These are phyloP conservation scores for Roridomyces roridus DNA, from an alignment of 768 basidiomycete genomes.

Conservation along the genomic window DNA sequence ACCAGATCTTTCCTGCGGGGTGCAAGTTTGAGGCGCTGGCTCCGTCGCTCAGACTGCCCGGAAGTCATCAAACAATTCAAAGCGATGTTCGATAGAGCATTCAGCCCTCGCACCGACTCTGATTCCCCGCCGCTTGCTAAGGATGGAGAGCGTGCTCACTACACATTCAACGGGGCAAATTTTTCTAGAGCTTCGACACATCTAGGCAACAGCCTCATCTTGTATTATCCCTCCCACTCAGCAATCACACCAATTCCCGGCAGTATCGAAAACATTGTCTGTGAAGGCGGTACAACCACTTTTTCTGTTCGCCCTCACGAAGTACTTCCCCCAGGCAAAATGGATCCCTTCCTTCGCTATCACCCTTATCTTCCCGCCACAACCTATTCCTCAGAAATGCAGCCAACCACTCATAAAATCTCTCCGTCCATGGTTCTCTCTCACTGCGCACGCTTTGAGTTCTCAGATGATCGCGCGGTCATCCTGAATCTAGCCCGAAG, in stretches of 20 bases:
- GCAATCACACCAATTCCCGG: constrained; percentile 11
- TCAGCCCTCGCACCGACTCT: constrained; percentile 3
- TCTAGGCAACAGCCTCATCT: constrained; percentile 21
- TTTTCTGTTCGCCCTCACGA: constrained; percentile 15
- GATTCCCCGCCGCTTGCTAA: constrained; percentile 15
- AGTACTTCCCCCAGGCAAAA: constrained; percentile 1
- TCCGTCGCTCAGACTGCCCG: constrained; percentile 17
- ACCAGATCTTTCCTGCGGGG: constrained; percentile 17
- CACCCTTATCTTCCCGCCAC: constrained; percentile 17
- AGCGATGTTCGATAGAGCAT: constrained; percentile 13
- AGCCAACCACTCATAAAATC: constrained; percentile 6
- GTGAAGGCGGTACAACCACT: constrained; percentile 4
- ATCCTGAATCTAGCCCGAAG: constrained; percentile 16
- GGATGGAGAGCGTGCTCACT: too few relatives aligned
- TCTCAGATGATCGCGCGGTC: constrained; percentile 15
- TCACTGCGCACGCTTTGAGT: too few relatives aligned
- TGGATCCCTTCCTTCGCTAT: constrained; percentile 19
- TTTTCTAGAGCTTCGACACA: constrained; percentile 20
- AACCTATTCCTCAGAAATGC: constrained; percentile 23
- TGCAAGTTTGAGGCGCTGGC: constrained; percentile 13
- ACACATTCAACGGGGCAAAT: constrained; percentile 4
- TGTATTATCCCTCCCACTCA: constrained; percentile 19
- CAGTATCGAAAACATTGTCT: constrained; percentile 14
- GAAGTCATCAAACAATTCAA: constrained; percentile 23
- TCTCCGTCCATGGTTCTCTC: constrained; percentile 3